Base-by-base conservation (phyloP, 371 early-diverging fungal genomes). In the Smittium culicis region DNA sequence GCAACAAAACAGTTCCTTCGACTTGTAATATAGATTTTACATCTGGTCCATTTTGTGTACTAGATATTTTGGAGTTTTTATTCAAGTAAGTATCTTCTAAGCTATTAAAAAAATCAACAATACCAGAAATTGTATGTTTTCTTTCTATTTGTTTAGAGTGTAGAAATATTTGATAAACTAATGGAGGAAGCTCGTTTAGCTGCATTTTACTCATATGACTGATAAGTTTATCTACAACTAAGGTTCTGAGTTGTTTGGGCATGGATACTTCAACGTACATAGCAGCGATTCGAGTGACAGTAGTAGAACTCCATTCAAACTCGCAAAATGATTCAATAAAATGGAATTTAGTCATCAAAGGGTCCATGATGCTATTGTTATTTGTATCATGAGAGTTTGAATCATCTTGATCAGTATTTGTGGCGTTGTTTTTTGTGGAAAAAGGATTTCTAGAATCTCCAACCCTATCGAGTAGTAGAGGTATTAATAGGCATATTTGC, bases 1-100 rank as follows among this genome's bases (percentile, higher is more conserved):
- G 77, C 32, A 76, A 68, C 68, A 77, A 66, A n/a, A 74, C 74
- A 1, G 77, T 72, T 32, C 74, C 77, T 34, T 76, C 76, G 24
- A 63, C 63, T 32, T 35, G 34, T n/a, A 33, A 66, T 63, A 27
- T 70, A 72, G 45, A 67, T 64, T 64, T 72, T 69, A 66, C 68
- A 11, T 45, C 11, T 11, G 45, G 45, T 11, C 20, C 20, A 11
- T 45, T 20, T 45, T 45, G 45, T 5, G 5, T 11, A 11, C 20
- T 20, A 45, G 45, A 45, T 11, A 11, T 5, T 5, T 11, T 45
- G 11, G 5, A 11, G 5, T 45, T 20, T 5, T 11, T 20, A 45
- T 45, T 20, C 11, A 45, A 20, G 20, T 11, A 31, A 17, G 45
- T 54, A 55, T 58, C 32, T 45, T 76, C 77, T 55, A 74, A 33